phyloP scores from a whole-genome alignment of 169 alveolate genomes.

The Cryptosporidium baileyi region DNA sequence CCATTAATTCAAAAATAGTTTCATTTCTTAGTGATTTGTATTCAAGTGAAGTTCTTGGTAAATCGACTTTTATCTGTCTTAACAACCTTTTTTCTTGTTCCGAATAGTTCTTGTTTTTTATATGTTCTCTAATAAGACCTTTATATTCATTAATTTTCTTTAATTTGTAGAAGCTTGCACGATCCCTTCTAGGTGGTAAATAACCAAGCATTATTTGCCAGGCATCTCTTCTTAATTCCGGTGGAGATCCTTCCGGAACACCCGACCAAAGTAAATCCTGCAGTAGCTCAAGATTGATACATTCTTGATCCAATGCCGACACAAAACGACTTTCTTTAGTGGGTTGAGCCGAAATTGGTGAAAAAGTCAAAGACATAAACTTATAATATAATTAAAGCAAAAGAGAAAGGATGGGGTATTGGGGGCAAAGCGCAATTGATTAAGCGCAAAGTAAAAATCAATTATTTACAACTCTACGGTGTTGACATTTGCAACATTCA shows the following conservation, averaged over 20 bases:
- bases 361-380: slow-evolving; percentile 29
- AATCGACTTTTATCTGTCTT: slow-evolving; percentile 86
- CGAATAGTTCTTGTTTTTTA: slow-evolving; percentile 71
- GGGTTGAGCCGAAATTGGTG: not conserved
- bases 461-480: slow-evolving; percentile 81
- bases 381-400: not conserved
- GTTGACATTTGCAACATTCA: slow-evolving; percentile 82
- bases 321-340: slow-evolving; percentile 29
- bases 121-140: slow-evolving; percentile 73
- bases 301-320: slow-evolving; percentile 46
- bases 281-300: slow-evolving; percentile 45
- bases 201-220: slow-evolving; percentile 87
- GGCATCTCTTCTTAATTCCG: slow-evolving; percentile 79
- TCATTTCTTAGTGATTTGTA: slow-evolving; percentile 80
- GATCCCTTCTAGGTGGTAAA: slow-evolving; percentile 81
- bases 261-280: slow-evolving; percentile 80
- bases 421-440: not conserved
- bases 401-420: not conserved
- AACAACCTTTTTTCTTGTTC: slow-evolving; percentile 73
- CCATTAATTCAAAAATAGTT: slow-evolving; percentile 84
- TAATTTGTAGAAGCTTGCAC: slow-evolving; percentile 72
- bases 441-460: slow-evolving; percentile 31
- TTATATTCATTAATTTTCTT: slow-evolving; percentile 80
- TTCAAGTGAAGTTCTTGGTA: slow-evolving; percentile 88
- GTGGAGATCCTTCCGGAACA: slow-evolving; percentile 81